phyloP scores from a whole-genome alignment of 2,329 filamentous ascomycete genomes.

The Colletotrichum chrysophilum region DNA sequence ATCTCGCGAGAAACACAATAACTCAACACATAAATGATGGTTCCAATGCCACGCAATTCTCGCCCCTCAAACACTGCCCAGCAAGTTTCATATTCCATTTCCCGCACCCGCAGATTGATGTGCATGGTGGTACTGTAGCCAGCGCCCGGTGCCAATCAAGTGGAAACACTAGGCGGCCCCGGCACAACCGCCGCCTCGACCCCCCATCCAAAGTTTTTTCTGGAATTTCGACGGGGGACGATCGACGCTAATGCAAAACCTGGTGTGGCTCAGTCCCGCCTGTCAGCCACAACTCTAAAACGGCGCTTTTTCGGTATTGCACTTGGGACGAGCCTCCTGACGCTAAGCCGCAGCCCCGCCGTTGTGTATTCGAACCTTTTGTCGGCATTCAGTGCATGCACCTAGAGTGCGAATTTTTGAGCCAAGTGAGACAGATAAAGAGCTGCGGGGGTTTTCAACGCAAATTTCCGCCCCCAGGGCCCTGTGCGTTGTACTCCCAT shows the following conservation, averaged over 20 bases:
- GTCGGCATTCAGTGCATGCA: neutral
- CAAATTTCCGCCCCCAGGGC: neutral
- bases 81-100: neutral
- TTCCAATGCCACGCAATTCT: neutral
- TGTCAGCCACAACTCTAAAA: constrained; percentile 23
- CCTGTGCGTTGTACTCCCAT: neutral
- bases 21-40: neutral
- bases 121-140: neutral
- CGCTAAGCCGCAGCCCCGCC: neutral
- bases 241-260: constrained; percentile 20
- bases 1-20: neutral
- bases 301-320: constrained; percentile 8
- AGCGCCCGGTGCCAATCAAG: neutral
- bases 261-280: constrained; percentile 17
- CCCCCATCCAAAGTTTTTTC: neutral
- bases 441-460: neutral
- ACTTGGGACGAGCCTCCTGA: neutral
- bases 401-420: neutral
- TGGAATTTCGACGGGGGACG: constrained; percentile 9
- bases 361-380: neutral
- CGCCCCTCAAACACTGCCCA: neutral
- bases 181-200: neutral
- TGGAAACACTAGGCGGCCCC: neutral
- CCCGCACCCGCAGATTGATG: neutral
- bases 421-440: neutral